phyloP scores from a whole-genome alignment of 176 grass and related monocot species.

The Raddia distichophylla region DNA sequence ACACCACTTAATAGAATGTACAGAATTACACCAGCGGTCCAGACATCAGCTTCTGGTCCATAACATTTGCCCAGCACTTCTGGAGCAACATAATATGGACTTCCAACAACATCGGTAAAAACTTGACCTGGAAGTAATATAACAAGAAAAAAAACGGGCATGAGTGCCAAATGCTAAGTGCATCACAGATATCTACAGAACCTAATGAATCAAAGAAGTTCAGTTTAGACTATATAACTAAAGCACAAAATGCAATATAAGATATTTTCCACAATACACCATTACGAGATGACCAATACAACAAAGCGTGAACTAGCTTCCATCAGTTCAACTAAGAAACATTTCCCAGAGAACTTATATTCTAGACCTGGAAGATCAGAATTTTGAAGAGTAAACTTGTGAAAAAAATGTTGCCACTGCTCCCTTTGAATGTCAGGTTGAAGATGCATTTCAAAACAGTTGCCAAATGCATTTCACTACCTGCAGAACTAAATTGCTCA shows the following conservation, averaged over 20 bases:
- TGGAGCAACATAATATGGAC: constrained; percentile 91
- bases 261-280: constrained; percentile 1
- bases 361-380: neutral
- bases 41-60: constrained; percentile 87
- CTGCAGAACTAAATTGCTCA: neutral
- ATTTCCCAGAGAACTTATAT: constrained; percentile 17
- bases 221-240: neutral
- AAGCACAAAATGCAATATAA: neutral
- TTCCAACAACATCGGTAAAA: constrained; percentile 92
- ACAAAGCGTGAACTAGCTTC: constrained; percentile 16
- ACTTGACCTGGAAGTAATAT: constrained; percentile 59
- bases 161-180: neutral
- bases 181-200: constrained; percentile 2
- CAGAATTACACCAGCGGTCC: constrained; percentile 92
- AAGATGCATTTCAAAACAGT: no score
- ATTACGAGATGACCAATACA: neutral
- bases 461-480: constrained; percentile 16
- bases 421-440: constrained; percentile 6
- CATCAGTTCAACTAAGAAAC: constrained; percentile 10
- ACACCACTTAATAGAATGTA: constrained; percentile 93
- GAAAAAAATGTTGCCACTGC: neutral
- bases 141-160: constrained; percentile 11
- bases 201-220: neutral
- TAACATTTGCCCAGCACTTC: constrained; percentile 77
- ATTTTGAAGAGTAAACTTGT: neutral